A percentile compares a stretch with the other conserved stretches of the same genome.
These are phyloP conservation scores for Comarum palustre DNA, from an alignment of 306 rosid species.

Conservation along the genomic window DNA sequence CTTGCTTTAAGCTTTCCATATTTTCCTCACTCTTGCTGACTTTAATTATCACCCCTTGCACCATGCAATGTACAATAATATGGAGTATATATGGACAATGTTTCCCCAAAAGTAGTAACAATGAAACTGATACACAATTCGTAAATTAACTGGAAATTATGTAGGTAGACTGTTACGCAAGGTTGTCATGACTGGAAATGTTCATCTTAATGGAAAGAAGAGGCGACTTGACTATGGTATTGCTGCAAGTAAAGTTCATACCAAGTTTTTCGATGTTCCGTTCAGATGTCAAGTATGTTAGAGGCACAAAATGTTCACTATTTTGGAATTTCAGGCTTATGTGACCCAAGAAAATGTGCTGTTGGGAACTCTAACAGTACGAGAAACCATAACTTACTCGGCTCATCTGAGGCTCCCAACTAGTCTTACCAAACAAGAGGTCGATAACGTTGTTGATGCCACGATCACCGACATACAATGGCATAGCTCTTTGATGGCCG, in stretches of 20 bases:
- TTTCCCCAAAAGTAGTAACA: neutral
- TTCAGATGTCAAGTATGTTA: neutral
- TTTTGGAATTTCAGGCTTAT: constrained; percentile 49
- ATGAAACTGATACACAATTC: neutral
- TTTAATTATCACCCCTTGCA: neutral
- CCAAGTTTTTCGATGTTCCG: neutral
- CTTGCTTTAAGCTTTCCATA: neutral
- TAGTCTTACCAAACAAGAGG: constrained; percentile 52
- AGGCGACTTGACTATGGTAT: constrained; percentile 57
- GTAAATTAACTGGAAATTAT: neutral
- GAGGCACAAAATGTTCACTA: neutral
- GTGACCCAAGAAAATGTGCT: constrained; percentile 86
- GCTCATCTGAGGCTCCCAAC: constrained; percentile 78
- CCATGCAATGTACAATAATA: neutral
- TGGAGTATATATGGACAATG: neutral
- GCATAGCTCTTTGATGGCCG: too few species aligned
- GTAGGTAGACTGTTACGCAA: constrained; percentile 82
- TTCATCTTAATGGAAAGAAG: constrained; percentile 75
- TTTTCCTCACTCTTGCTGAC: neutral
- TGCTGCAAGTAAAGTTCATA: constrained; percentile 48
- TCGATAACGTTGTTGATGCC: constrained; percentile 51
- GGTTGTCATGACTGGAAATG: constrained; percentile 72
- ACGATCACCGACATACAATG: constrained; percentile 60
- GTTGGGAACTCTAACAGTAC: constrained; percentile 79
- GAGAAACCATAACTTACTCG: constrained; percentile 78